Conservation (phyloP, 306 rosid species). For the Cercis canadensis region DNA sequence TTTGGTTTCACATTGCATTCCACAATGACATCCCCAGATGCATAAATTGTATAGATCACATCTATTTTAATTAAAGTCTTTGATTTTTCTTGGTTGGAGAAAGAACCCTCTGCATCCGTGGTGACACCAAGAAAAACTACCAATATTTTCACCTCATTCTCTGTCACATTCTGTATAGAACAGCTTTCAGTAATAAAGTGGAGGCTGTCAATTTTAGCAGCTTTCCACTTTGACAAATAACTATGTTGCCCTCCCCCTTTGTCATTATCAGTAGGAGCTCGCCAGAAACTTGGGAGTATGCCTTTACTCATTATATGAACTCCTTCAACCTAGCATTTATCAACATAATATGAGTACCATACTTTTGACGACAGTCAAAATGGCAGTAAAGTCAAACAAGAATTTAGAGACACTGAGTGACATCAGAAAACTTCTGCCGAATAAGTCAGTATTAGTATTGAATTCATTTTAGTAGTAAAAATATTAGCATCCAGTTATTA, state of each 20-base stretch:
- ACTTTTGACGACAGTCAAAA: constrained; percentile 17
- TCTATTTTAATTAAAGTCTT: constrained; percentile 57
- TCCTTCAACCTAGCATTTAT: constrained; percentile 67
- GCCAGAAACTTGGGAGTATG: constrained; percentile 85
- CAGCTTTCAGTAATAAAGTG: constrained; percentile 65
- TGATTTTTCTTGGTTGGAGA: constrained; percentile 39
- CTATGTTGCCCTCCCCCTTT: constrained; percentile 77
- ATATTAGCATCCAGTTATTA: neutral
- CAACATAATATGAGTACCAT: constrained; percentile 31
- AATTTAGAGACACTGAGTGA: neutral
- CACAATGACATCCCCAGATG: constrained; percentile 82
- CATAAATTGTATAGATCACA: constrained; percentile 59
- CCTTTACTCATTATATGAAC: constrained; percentile 70
- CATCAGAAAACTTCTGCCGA: constrained; percentile 2
- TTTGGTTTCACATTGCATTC: constrained; percentile 70
- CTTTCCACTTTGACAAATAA: constrained; percentile 80
- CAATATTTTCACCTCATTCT: constrained; percentile 47
- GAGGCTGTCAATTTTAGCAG: constrained; percentile 68
- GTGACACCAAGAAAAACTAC: constrained; percentile 64
- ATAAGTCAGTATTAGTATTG: neutral
- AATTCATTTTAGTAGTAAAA: neutral
- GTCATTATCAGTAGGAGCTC: constrained; percentile 93
- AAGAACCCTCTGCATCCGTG: constrained; percentile 41
- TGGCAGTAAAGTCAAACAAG: neutral
- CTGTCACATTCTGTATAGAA: constrained; percentile 49